Conservation (phyloP, 1,139 yeast species). For the Yamadazyma membranifaciens region DNA sequence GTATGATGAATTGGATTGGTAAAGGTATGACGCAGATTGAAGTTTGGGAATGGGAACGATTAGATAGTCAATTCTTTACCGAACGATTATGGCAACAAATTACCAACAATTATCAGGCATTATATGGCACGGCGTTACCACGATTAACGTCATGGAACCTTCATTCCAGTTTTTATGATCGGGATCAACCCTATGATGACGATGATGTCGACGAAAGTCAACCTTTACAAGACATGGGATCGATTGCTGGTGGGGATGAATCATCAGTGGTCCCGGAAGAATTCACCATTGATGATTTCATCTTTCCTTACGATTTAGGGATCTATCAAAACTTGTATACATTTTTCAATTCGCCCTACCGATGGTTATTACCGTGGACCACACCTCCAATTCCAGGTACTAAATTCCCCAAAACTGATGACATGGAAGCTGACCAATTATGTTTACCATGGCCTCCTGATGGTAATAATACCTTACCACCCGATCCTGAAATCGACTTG, state of each 20-base stretch:
- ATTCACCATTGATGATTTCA: slow-evolving; percentile 54
- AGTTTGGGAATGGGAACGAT: slow-evolving; percentile 85
- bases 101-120: slow-evolving; percentile 39
- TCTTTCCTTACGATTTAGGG: slow-evolving; percentile 84
- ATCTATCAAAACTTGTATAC: slow-evolving; percentile 50
- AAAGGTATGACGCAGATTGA: slow-evolving; percentile 91
- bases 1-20: slow-evolving; percentile 52
- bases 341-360: slow-evolving; percentile 56
- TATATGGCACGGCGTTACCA: slow-evolving; percentile 48
- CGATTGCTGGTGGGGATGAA: too few species aligned
- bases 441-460: slow-evolving; percentile 89
- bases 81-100: slow-evolving; percentile 54
- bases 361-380: slow-evolving; percentile 43
- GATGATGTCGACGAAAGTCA: slow-evolving; percentile 13
- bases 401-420: slow-evolving; percentile 49
- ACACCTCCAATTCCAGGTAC: slow-evolving; percentile 55
- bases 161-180: slow-evolving; percentile 19
- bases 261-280: slow-evolving; percentile 22
- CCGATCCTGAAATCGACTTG: slow-evolving; percentile 20
- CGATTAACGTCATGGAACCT: slow-evolving; percentile 48
- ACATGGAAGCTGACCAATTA: slow-evolving; percentile 55
- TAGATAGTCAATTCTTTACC: slow-evolving; percentile 60
- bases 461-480: slow-evolving; percentile 51
- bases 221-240: slow-evolving; percentile 11
- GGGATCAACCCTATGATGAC: slow-evolving; percentile 9